Percentiles rank a stretch among this genome's conserved stretches.
phyloP scores from a whole-genome alignment of 2,329 filamentous ascomycete species.

The Monosporascus sp. region DNA sequence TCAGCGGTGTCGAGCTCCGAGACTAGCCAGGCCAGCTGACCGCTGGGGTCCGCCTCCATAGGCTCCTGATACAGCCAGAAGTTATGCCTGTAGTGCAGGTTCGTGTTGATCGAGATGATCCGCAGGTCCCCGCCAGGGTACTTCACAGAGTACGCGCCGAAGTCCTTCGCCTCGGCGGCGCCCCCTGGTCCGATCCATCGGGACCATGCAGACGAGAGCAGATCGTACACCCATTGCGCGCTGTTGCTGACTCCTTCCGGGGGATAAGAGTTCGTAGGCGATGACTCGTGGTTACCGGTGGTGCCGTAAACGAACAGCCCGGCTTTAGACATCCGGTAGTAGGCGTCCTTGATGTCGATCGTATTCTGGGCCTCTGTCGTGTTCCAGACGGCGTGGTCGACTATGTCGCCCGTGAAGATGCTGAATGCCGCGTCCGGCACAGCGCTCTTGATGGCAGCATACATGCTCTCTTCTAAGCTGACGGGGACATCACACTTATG shows the following conservation, averaged over 20 bases:
- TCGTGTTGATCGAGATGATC: slow-evolving; percentile 56
- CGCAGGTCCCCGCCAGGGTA: slow-evolving; percentile 43
- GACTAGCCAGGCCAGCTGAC: slow-evolving; percentile 49
- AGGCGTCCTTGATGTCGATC: slow-evolving; percentile 37
- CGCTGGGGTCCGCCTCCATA: slow-evolving; percentile 45
- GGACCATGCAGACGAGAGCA: slow-evolving; percentile 41
- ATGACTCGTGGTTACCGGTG: slow-evolving; percentile 52
- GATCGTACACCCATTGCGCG: slow-evolving; percentile 49
- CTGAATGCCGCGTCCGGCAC: slow-evolving; percentile 44
- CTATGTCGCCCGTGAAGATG: slow-evolving; percentile 56
- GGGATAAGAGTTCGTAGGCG: slow-evolving; percentile 48
- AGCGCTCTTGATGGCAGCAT: slow-evolving; percentile 41
- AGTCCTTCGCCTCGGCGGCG: slow-evolving; percentile 29
- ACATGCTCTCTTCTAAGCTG: slow-evolving; percentile 49
- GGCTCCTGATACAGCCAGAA: slow-evolving; percentile 48
- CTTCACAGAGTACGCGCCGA: slow-evolving; percentile 46
- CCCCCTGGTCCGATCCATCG: slow-evolving; percentile 39
- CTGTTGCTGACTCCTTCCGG: slow-evolving; percentile 32
- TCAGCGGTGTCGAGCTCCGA: slow-evolving; percentile 49
- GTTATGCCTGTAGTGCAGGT: slow-evolving; percentile 55
- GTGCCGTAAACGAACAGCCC: slow-evolving; percentile 45
- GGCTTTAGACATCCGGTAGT: slow-evolving; percentile 37
- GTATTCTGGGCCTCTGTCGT: slow-evolving; percentile 30
- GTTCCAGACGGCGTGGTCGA: slow-evolving; percentile 48
- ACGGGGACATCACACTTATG: slow-evolving; percentile 48